These are phyloP conservation scores for Paramecium sexaurelia DNA, from an alignment of 73 alveolate species.

Conservation along the genomic window DNA sequence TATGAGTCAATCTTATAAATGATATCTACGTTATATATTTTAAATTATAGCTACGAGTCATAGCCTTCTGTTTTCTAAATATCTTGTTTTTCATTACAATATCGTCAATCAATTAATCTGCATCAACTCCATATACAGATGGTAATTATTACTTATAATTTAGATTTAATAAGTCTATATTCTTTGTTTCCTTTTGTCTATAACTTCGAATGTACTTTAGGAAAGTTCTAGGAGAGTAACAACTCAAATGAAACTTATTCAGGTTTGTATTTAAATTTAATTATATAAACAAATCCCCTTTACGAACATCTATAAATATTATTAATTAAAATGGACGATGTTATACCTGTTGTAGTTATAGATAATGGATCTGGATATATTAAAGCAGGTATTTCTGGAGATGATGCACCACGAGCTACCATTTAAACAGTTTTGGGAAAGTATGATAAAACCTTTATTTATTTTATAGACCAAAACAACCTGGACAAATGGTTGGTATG, in stretches of 20 bases:
- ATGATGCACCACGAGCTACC: conserved; percentile 94
- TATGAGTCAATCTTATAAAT: conserved; percentile 84
- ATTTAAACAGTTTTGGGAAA: conserved; percentile 93
- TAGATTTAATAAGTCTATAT: conserved; percentile 91
- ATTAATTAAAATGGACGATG: conserved; percentile 58
- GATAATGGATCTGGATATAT: conserved; percentile 97
- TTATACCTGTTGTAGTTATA: conserved; percentile 83
- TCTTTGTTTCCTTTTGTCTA: conserved; percentile 92
- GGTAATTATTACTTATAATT: conserved; percentile 16
- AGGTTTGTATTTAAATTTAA: conserved; percentile 84
- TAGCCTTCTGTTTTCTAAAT: conserved; percentile 81
- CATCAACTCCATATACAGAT: conserved; percentile 74
- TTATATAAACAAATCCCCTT: not conserved
- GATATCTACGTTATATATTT: conserved; percentile 73
- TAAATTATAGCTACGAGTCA: conserved; percentile 50
- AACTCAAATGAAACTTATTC: conserved; percentile 93
- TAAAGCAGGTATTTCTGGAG: conserved; percentile 98
- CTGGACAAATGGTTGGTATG: conserved; percentile 76
- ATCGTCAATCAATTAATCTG: conserved; percentile 88
- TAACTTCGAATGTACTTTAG: conserved; percentile 88
- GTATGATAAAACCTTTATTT: conserved; percentile 71
- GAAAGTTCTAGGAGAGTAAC: conserved; percentile 96
- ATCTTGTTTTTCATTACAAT: conserved; percentile 93
- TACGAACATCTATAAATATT: not conserved
- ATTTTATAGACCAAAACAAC: conserved; percentile 79